Percentiles rank a stretch among this genome's conserved stretches.
These are phyloP conservation scores for Yamadazyma epiphylla DNA, from an alignment of 1,139 yeast genomes.

Conservation along the genomic window DNA sequence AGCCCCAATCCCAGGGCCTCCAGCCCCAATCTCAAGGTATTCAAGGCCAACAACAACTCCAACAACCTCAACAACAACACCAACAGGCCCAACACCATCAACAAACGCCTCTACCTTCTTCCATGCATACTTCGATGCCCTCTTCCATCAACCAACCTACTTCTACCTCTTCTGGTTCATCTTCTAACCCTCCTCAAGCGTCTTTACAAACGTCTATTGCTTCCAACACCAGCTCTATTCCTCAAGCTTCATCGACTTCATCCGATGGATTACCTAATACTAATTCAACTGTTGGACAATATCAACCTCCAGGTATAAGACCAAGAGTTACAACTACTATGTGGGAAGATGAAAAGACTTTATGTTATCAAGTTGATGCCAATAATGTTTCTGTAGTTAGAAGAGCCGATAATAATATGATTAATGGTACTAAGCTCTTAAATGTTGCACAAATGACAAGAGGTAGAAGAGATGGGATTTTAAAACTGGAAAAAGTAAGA, in stretches of 20 bases:
- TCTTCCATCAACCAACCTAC: slow-evolving; percentile 1
- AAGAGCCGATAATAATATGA: slow-evolving; percentile 90
- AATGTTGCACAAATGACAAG: slow-evolving; percentile 57
- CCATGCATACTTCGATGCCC: slow-evolving; percentile 1
- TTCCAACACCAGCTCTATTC: slow-evolving; percentile 4
- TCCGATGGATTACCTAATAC: slow-evolving; percentile 18
- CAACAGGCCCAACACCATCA: slow-evolving; percentile 1
- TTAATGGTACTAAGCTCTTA: slow-evolving; percentile 81
- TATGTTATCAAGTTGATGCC: slow-evolving; percentile 94
- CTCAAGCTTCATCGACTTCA: slow-evolving; percentile 4
- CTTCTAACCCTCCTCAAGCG: slow-evolving; percentile 3
- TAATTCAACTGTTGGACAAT: slow-evolving; percentile 42
- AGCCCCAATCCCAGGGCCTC: background rate
- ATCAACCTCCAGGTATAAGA: slow-evolving; percentile 53
- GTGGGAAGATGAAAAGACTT: slow-evolving; percentile 96
- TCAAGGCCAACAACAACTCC: background rate
- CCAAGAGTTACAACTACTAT: slow-evolving; percentile 91
- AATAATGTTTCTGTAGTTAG: slow-evolving; percentile 88
- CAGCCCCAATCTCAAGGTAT: background rate
- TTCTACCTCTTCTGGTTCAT: background rate
- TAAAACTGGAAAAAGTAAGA: slow-evolving; percentile 82
- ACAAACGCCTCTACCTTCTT: background rate
- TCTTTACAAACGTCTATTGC: slow-evolving; percentile 5
- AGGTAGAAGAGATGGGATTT: slow-evolving; percentile 54
- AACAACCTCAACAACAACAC: background rate